Evolutionary conservation across 208 protist genomes (phyloP), one percentile per base, ranked within the genome.

Genomic region (Acanthamoeba triangularis): DNA sequence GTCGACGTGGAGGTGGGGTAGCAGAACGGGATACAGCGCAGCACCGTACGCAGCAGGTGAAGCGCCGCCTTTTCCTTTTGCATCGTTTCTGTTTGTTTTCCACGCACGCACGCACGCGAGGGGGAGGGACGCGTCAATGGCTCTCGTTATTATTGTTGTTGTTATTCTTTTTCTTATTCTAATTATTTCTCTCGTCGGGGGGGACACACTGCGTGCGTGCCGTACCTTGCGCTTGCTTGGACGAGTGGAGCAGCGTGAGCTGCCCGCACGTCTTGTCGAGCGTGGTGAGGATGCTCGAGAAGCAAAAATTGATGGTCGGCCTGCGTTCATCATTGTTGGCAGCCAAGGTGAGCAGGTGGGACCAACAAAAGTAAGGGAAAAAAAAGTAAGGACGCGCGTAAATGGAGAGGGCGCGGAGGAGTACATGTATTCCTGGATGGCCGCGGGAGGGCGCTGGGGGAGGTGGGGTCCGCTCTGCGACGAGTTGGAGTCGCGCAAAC

Each of bases 61-160:
- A 93, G 56, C 18, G 37, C 87, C 10, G 61, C 87, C 35, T 93
- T 93, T 93, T 93, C 87, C 33, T 93, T 93, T 74, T 93, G 87
- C 33, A 93, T 49, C 59, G 59, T 74, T 41, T 93, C 87, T 90
- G 74, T n/a, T n/a, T n/a, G n/a, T n/a, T n/a, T n/a, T n/a, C n/a
- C n/a, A n/a, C n/a, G n/a, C n/a, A n/a, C n/a, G n/a, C n/a, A n/a
- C n/a, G n/a, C n/a, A n/a, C n/a, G n/a, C n/a, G n/a, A n/a, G n/a
- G n/a, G n/a, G n/a, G n/a, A n/a, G n/a, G n/a, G n/a, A n/a, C n/a
- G n/a, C n/a, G n/a, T n/a, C n/a, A n/a, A n/a, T n/a, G n/a, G n/a
- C n/a, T n/a, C n/a, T n/a, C n/a, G n/a, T n/a, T 61, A 87, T 20
- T 41, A 41, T 41, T 41, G 3, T 1, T 41, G 37, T 41, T 41